Percentiles rank a stretch among this genome's conserved stretches.
Evolutionary conservation across 192 early-diverging fungal genomes (phyloP).

Genomic region (Umbelopsis vinacea): DNA sequence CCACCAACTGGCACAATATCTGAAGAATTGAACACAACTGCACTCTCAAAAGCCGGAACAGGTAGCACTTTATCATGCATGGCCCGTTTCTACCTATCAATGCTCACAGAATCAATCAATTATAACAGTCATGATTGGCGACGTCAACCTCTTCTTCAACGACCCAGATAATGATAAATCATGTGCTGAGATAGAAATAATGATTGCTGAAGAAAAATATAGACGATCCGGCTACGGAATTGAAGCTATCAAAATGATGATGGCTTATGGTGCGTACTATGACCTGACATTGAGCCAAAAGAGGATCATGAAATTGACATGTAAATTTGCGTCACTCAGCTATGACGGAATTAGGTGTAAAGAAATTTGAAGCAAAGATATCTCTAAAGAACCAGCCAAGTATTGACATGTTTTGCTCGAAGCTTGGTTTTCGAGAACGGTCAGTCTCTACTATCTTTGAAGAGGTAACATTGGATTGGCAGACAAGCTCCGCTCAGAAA

Average conservation of each 20-base stretch:
- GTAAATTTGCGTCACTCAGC: constrained; percentile 10
- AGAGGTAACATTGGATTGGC: constrained; percentile 67
- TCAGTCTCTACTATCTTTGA: constrained; percentile 62
- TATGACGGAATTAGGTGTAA: constrained; percentile 47
- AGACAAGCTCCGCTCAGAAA: not conserved
- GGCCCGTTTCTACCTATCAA: constrained; percentile 2
- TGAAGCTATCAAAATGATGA: constrained; percentile 64
- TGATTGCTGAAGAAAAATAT: constrained; percentile 81
- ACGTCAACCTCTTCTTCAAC: constrained; percentile 95
- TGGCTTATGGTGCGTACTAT: constrained; percentile 60
- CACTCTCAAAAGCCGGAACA: not conserved
- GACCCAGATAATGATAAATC: constrained; percentile 67
- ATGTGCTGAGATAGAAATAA: constrained; percentile 89
- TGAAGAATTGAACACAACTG: not conserved
- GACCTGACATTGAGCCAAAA: not conserved
- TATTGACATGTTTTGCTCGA: constrained; percentile 59
- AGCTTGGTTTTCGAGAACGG: constrained; percentile 62
- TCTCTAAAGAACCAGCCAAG: constrained; percentile 64
- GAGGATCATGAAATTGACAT: not conserved
- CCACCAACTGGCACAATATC: constrained; percentile 13
- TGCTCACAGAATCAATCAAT: constrained; percentile 25
- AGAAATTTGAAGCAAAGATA: constrained; percentile 67
- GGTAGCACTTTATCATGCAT: constrained; percentile 3
- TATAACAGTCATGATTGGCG: constrained; percentile 81
- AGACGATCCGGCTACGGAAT: constrained; percentile 57